Conservation (phyloP, 2,329 filamentous ascomycete genomes). For the Gnomoniopsis smithogilvyi region DNA sequence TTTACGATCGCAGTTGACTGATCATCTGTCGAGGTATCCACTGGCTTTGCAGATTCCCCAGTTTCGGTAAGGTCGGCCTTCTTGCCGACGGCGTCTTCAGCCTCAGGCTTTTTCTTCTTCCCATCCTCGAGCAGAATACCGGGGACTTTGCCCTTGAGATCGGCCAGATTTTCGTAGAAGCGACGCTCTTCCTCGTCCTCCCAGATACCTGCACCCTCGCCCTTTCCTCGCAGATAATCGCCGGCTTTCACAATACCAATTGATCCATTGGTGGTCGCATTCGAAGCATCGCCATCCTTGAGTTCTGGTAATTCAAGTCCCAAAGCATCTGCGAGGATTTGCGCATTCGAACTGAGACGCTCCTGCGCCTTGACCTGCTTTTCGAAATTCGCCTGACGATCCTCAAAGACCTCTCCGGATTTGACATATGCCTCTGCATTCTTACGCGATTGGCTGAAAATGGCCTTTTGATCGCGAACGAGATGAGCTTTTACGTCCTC, state of each 20-base stretch:
- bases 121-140: conserved; percentile 88
- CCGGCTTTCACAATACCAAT: conserved; percentile 94
- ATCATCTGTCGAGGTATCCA: conserved; percentile 64
- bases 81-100: conserved; percentile 79
- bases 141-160: conserved; percentile 93
- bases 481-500: conserved; percentile 90
- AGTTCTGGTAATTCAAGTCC: conserved; percentile 92
- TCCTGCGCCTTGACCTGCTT: conserved; percentile 91
- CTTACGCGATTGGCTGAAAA: conserved; percentile 81
- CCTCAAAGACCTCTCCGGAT: conserved; percentile 96
- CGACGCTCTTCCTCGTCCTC: conserved; percentile 96
- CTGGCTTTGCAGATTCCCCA: conserved; percentile 45
- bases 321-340: conserved; percentile 83
- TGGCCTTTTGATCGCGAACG: conserved; percentile 84
- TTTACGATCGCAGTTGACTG: conserved; percentile 93
- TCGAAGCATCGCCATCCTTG: conserved; percentile 73
- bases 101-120: conserved; percentile 87
- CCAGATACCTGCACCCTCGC: conserved; percentile 93
- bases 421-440: conserved; percentile 99
- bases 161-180: conserved; percentile 96
- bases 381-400: conserved; percentile 93
- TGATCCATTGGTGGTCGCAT: conserved; percentile 64
- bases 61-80: conserved; percentile 58
- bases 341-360: conserved; percentile 83
- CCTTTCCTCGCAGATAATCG: conserved; percentile 86